Evolutionary conservation across 805 yeast genomes (phyloP).

Genomic region (Wickerhamomyces ciferrii): DNA sequence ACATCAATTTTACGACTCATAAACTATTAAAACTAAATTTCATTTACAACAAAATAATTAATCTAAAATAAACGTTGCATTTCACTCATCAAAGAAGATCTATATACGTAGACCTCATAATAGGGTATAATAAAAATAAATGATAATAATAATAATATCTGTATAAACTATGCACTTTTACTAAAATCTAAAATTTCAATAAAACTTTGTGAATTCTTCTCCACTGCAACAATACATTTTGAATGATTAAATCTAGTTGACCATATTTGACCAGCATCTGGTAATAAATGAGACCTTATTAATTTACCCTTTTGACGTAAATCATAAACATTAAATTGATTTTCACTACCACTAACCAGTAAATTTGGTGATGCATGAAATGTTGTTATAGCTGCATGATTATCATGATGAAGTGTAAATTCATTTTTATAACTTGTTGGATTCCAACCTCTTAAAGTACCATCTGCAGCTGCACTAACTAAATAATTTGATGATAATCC

Average conservation of each 20-base stretch:
- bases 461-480: slow-evolving; percentile 95
- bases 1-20: too few species aligned
- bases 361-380: slow-evolving; percentile 83
- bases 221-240: slow-evolving; percentile 89
- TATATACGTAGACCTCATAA: too few species aligned
- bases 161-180: background rate
- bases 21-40: too few species aligned
- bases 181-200: slow-evolving; percentile 86
- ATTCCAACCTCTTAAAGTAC: slow-evolving; percentile 90
- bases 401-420: slow-evolving; percentile 63
- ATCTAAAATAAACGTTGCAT: too few species aligned
- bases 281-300: slow-evolving; percentile 62
- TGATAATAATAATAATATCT: too few species aligned
- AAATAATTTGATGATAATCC: slow-evolving; percentile 70
- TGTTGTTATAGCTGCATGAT: slow-evolving; percentile 90
- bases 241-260: slow-evolving; percentile 84
- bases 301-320: slow-evolving; percentile 63
- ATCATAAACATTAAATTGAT: slow-evolving; percentile 85
- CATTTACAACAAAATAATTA: too few species aligned
- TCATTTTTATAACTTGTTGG: slow-evolving; percentile 66
- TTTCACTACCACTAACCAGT: slow-evolving; percentile 85
- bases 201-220: slow-evolving; percentile 61
- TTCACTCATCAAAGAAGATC: too few species aligned
- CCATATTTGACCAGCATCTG: slow-evolving; percentile 88
- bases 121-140: too few species aligned